phyloP scores from a whole-genome alignment of 805 yeast species.

The Metschnikowia lachancei region DNA sequence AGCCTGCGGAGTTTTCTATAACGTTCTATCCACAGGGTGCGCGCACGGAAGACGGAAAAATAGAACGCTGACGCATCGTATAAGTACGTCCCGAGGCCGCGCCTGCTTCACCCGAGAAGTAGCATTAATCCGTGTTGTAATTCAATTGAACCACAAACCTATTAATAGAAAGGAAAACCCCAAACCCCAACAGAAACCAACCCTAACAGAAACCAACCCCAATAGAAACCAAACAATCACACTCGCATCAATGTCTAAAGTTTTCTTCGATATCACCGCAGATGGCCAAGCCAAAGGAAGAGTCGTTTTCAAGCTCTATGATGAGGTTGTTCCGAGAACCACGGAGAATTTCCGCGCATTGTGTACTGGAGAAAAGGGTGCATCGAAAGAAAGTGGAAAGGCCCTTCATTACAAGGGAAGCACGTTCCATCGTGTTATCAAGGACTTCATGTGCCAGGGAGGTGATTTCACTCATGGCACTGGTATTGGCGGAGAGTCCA shows the following conservation, averaged over 20 bases:
- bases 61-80: neutral
- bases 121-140: no score
- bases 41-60: neutral
- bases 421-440: constrained; percentile 90
- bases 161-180: no score
- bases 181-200: no score
- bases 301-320: constrained; percentile 69
- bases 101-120: neutral
- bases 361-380: constrained; percentile 85
- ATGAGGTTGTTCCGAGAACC: constrained; percentile 79
- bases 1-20: no score
- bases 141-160: no score
- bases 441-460: constrained; percentile 89
- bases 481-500: constrained; percentile 92
- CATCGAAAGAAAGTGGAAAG: constrained; percentile 51
- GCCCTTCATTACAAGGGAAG: constrained; percentile 78
- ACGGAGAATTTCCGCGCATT: constrained; percentile 87
- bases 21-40: constrained; percentile 3
- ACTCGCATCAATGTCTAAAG: constrained; percentile 22
- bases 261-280: constrained; percentile 72
- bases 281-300: constrained; percentile 72
- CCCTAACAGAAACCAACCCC: no score
- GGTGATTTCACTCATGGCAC: constrained; percentile 75
- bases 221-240: no score
- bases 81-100: neutral